phyloP scores from a whole-genome alignment of 768 basidiomycete genomes.

The Chiua virens region DNA sequence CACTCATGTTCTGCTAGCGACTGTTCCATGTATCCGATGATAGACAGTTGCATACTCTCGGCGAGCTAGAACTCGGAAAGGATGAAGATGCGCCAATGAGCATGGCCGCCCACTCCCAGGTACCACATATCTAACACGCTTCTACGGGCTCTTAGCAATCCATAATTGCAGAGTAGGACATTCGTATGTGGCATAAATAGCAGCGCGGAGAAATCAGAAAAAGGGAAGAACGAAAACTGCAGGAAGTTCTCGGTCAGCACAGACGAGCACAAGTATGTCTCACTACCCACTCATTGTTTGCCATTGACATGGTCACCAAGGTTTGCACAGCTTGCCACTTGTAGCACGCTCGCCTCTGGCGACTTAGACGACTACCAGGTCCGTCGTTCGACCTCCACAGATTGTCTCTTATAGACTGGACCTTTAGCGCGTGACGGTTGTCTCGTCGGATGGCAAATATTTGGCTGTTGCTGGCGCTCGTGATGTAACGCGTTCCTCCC shows the following conservation, averaged over 20 bases:
- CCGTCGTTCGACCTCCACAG: slow-evolving; percentile 1
- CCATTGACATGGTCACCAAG: slow-evolving; percentile 16
- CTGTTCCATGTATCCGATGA: slow-evolving; percentile 62
- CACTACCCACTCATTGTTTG: background rate
- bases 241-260: slow-evolving; percentile 56
- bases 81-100: slow-evolving; percentile 98
- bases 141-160: background rate
- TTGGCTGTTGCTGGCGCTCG: slow-evolving; percentile 74
- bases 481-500: slow-evolving; percentile 48
- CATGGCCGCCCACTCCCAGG: slow-evolving; percentile 68
- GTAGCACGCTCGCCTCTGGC: slow-evolving; percentile 58
- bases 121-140: slow-evolving; percentile 29
- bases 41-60: slow-evolving; percentile 51
- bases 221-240: slow-evolving; percentile 82
- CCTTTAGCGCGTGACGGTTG: slow-evolving; percentile 74
- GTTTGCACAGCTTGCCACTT: slow-evolving; percentile 37
- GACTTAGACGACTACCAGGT: slow-evolving; percentile 87
- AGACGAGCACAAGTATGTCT: slow-evolving; percentile 56
- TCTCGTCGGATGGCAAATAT: slow-evolving; percentile 67
- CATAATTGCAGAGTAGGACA: slow-evolving; percentile 39
- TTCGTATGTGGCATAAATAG: slow-evolving; percentile 91
- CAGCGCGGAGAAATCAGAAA: slow-evolving; percentile 54
- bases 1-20: slow-evolving; percentile 44
- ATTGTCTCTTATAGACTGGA: slow-evolving; percentile 6
- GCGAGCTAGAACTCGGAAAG: slow-evolving; percentile 72